phyloP scores from a whole-genome alignment of 1,139 yeast genomes.

The Geotrichum australiense region DNA sequence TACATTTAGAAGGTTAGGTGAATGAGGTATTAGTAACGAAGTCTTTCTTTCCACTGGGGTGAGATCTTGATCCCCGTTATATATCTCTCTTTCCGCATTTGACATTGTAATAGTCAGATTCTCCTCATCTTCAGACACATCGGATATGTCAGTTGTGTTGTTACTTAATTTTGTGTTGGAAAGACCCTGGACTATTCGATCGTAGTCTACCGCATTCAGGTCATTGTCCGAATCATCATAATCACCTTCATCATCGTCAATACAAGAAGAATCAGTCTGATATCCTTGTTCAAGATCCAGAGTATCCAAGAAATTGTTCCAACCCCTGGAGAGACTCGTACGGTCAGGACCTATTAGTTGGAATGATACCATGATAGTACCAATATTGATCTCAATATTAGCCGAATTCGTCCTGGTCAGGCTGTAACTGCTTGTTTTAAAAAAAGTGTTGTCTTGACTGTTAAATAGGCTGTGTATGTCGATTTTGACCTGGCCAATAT shows the following conservation, averaged over 20 bases:
- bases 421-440: not conserved
- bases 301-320: conserved; percentile 12
- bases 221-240: conserved; percentile 14
- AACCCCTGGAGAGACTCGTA: conserved; percentile 1
- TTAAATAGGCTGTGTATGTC: conserved; percentile 37
- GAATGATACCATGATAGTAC: conserved; percentile 8
- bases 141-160: no score
- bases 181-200: conserved; percentile 9
- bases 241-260: conserved; percentile 7
- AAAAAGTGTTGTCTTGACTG: not conserved
- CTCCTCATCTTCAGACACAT: conserved; percentile 11
- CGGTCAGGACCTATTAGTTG: conserved; percentile 1
- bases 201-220: conserved; percentile 9
- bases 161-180: not conserved
- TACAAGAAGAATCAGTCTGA: conserved; percentile 2
- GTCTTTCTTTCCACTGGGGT: no score
- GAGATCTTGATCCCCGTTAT: conserved; percentile 3
- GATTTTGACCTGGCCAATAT: conserved; percentile 52
- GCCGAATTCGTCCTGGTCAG: not conserved
- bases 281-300: conserved; percentile 1
- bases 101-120: not conserved
- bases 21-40: conserved; percentile 10
- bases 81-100: not conserved
- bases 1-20: conserved; percentile 12
- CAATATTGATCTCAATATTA: not conserved